phyloP scores from a whole-genome alignment of 2,329 filamentous ascomycete genomes.

The Pseudopyricularia cyperi region DNA sequence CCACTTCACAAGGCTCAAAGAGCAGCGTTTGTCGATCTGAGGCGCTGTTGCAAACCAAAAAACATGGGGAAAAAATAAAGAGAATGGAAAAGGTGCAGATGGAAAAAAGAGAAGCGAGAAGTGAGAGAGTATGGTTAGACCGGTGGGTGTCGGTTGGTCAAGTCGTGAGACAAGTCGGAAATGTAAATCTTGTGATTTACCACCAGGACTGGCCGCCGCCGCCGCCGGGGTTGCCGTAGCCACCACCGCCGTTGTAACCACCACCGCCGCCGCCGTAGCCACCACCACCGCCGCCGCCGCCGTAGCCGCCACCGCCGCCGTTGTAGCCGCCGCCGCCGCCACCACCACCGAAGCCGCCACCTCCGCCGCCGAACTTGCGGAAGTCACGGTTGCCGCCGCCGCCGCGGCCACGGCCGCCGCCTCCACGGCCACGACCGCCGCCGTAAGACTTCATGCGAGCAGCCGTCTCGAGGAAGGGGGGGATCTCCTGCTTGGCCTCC shows the following conservation, averaged over 20 bases:
- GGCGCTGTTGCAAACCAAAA: conserved; percentile 13
- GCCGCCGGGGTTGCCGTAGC: conserved; percentile 21
- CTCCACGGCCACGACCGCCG: conserved; percentile 50
- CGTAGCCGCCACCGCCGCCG: conserved; percentile 20
- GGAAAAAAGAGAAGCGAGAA: conserved; percentile 7
- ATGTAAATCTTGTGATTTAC: conserved; percentile 23
- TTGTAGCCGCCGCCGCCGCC: conserved; percentile 30
- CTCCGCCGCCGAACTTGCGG: conserved; percentile 52
- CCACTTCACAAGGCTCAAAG: conserved; percentile 3
- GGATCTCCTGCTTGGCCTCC: conserved; percentile 96
- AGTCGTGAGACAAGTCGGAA: background rate
- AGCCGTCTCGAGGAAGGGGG: conserved; percentile 89
- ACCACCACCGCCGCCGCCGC: conserved; percentile 30
- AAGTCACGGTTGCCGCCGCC: conserved; percentile 78
- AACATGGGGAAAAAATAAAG: conserved; percentile 6
- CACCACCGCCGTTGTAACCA: conserved; percentile 25
- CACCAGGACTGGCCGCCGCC: conserved; percentile 56
- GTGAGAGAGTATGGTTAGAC: conserved; percentile 5
- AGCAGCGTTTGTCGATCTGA: conserved; percentile 12
- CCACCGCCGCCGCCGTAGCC: conserved; percentile 28
- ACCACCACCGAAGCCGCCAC: conserved; percentile 41
- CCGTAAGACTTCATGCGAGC: conserved; percentile 86
- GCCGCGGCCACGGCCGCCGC: conserved; percentile 51
- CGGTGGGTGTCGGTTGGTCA: background rate
- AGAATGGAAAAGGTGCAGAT: background rate